Conservation (phyloP, 257 asterid species). For the Eustoma russellianum region DNA sequence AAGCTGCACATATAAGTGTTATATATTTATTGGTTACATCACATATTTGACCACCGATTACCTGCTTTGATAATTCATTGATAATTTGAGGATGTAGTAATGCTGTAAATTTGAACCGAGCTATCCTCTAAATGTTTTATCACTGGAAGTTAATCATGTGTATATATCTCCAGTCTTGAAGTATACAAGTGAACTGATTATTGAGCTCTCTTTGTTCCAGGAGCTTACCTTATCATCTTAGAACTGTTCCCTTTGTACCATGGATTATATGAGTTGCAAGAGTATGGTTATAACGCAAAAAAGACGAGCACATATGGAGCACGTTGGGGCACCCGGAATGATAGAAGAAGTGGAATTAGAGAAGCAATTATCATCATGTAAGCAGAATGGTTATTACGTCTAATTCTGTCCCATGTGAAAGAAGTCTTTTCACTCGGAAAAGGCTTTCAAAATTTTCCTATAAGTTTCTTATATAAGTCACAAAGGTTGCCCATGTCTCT, state of each 20-base stretch:
- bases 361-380: slow-evolving; percentile 31
- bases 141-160: no score
- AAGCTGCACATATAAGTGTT: no score
- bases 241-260: slow-evolving; percentile 32
- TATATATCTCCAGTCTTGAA: no score
- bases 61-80: no score
- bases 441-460: slow-evolving; percentile 5
- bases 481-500: slow-evolving; percentile 10
- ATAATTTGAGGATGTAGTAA: no score
- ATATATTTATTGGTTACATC: no score
- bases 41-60: no score
- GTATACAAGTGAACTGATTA: no score
- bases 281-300: slow-evolving; percentile 8
- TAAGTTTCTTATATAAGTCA: slow-evolving; percentile 13
- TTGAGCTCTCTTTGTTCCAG: slow-evolving; percentile 6
- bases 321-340: slow-evolving; percentile 20
- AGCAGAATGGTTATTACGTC: slow-evolving; percentile 24
- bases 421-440: slow-evolving; percentile 14
- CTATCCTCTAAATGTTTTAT: no score
- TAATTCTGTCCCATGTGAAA: slow-evolving; percentile 14
- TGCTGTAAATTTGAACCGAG: no score
- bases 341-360: slow-evolving; percentile 25
- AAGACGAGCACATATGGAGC: slow-evolving; percentile 26
- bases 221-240: slow-evolving; percentile 20
- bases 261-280: slow-evolving; percentile 25